Percentiles rank a stretch among this genome's conserved stretches.
Conservation (phyloP, 768 basidiomycete genomes). For the Cystofilobasidium bisporidii region DNA sequence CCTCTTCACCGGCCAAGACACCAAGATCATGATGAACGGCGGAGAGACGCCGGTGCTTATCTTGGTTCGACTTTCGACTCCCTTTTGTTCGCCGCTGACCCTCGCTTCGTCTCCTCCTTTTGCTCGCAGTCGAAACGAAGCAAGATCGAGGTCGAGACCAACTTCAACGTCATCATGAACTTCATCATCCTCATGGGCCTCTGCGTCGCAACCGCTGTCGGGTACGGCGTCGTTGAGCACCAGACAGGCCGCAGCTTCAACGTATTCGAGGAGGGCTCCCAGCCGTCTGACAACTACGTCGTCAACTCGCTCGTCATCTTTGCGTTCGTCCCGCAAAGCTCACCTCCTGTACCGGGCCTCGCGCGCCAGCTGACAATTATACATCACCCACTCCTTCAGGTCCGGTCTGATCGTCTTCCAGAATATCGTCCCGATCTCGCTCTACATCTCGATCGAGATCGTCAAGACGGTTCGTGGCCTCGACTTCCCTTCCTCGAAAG, state of each 20-base stretch:
- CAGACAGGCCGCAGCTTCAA: conserved; percentile 55
- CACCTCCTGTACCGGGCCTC: neutral
- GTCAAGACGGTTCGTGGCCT: conserved; percentile 79
- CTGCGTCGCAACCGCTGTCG: conserved; percentile 49
- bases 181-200: conserved; percentile 67
- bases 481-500: too few relatives aligned
- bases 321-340: conserved; percentile 53
- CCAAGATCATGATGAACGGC: conserved; percentile 44
- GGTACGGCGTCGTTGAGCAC: conserved; percentile 56
- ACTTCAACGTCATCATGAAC: conserved; percentile 94
- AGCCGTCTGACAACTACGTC: conserved; percentile 53
- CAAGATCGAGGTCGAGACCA: conserved; percentile 97
- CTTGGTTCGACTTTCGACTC: too few relatives aligned
- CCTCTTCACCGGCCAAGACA: conserved; percentile 79
- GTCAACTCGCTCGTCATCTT: conserved; percentile 81
- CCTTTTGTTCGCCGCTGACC: neutral
- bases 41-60: conserved; percentile 28
- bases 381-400: conserved; percentile 41
- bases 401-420: conserved; percentile 93
- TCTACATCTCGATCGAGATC: conserved; percentile 95
- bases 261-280: conserved; percentile 59
- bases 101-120: neutral
- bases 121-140: conserved; percentile 78
- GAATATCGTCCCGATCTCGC: conserved; percentile 89
- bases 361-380: neutral